A percentile compares a stretch with the other conserved stretches of the same genome.
Conservation (phyloP, 1,139 yeast genomes). For the Blastobotrys serpentis region DNA sequence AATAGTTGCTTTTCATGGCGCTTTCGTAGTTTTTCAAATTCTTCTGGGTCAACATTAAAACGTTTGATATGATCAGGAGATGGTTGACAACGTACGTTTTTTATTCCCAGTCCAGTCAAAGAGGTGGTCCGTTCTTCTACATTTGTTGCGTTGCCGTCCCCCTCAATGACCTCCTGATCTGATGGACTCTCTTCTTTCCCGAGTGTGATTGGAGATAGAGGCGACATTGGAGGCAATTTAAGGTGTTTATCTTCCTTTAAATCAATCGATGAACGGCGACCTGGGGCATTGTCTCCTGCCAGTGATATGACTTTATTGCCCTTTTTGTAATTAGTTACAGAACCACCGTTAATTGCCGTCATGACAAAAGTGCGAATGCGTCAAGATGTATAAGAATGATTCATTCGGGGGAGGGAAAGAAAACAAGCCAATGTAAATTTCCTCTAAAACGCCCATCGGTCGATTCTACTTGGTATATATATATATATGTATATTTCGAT, state of each 20-base stretch:
- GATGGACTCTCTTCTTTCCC: neutral
- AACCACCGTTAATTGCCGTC: too few species aligned
- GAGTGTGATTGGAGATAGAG: conserved; percentile 3
- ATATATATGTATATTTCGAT: neutral
- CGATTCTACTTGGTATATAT: too few species aligned
- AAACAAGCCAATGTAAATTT: too few species aligned
- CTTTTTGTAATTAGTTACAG: too few species aligned
- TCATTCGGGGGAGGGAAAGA: too few species aligned
- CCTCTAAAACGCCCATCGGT: too few species aligned
- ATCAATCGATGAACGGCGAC: too few species aligned
- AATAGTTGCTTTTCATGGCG: conserved; percentile 1
- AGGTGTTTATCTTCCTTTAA: neutral
- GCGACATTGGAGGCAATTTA: conserved; percentile 4
- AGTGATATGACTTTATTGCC: too few species aligned
- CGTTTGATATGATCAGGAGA: neutral
- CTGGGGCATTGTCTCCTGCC: too few species aligned
- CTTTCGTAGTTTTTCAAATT: conserved; percentile 1
- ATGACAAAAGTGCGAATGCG: too few species aligned
- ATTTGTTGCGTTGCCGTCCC: neutral
- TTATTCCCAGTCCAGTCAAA: neutral
- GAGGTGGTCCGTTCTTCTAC: neutral
- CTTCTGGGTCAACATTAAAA: conserved; percentile 3
- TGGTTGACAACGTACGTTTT: neutral
- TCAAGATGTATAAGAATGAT: too few species aligned
- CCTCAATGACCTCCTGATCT: neutral